A percentile compares a stretch with the other conserved stretches of the same genome.
phyloP scores from a whole-genome alignment of 192 early-diverging fungal genomes.

The Gigaspora rosea region DNA sequence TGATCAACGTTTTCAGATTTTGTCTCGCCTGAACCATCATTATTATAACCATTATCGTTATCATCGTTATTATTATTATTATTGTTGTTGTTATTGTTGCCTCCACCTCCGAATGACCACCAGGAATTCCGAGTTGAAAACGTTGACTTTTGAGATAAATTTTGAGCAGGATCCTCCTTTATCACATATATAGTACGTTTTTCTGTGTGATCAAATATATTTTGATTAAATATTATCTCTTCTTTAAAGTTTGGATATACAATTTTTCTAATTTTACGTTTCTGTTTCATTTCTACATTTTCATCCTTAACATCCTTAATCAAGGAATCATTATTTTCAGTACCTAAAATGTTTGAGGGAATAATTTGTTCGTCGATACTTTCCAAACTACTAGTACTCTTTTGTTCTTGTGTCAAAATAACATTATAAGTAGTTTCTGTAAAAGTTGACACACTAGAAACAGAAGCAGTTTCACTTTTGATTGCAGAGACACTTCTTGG shows the following conservation, averaged over 20 bases:
- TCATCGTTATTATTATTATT: slow-evolving; percentile 7
- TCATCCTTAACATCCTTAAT: no score
- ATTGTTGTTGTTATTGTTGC: neutral
- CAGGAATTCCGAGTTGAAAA: slow-evolving; percentile 15
- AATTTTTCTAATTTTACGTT: neutral
- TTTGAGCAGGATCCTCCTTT: neutral
- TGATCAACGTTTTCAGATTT: neutral
- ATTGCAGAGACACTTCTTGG: neutral
- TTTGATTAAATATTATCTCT: neutral
- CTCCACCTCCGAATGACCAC: slow-evolving; percentile 6
- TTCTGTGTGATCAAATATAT: neutral
- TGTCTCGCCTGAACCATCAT: neutral
- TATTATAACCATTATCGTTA: slow-evolving; percentile 1
- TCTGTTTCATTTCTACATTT: neutral
- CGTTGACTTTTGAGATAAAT: neutral
- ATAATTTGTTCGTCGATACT: neutral
- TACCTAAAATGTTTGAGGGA: no score
- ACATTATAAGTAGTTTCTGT: neutral
- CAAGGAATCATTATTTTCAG: no score
- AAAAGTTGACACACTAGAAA: neutral
- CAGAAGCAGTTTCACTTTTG: slow-evolving; percentile 1
- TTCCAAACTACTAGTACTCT: neutral
- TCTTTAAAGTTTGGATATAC: neutral
- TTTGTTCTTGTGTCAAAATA: neutral
- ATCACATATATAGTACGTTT: neutral